Conservation (phyloP, 768 basidiomycete genomes). For the Amanita thiersii region DNA sequence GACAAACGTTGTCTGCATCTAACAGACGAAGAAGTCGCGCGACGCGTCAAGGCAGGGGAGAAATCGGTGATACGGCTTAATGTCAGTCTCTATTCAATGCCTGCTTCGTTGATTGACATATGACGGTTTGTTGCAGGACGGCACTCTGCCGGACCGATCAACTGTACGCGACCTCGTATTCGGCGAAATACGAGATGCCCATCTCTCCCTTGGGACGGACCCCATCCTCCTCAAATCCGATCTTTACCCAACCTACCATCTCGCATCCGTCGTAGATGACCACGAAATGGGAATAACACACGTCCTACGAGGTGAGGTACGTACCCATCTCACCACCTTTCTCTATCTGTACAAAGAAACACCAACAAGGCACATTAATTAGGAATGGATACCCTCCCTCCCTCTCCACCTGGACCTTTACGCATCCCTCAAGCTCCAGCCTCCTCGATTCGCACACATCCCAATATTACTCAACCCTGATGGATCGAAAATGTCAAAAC, state of each 20-base stretch:
- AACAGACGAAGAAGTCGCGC: constrained; percentile 75
- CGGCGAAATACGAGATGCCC: constrained; percentile 63
- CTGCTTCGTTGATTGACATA: no score
- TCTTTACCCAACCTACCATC: constrained; percentile 90
- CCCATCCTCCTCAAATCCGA: constrained; percentile 91
- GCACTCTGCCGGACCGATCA: constrained; percentile 41
- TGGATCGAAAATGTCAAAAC: constrained; percentile 92
- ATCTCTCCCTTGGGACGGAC: constrained; percentile 77
- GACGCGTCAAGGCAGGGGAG: constrained; percentile 68
- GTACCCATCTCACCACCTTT: constrained; percentile 9
- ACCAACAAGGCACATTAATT: neutral
- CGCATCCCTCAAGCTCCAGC: constrained; percentile 56
- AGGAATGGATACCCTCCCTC: constrained; percentile 97
- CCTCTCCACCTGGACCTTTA: constrained; percentile 90
- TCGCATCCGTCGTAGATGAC: constrained; percentile 95
- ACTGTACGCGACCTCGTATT: constrained; percentile 67
- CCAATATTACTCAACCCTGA: constrained; percentile 87
- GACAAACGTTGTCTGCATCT: constrained; percentile 85
- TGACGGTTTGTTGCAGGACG: constrained; percentile 34
- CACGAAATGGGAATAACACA: constrained; percentile 95
- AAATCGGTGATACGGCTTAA: constrained; percentile 82
- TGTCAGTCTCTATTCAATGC: constrained; percentile 36
- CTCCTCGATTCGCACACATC: constrained; percentile 85
- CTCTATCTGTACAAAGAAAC: neutral
- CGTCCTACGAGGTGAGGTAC: constrained; percentile 87